These are phyloP conservation scores for Sporothrix euskadiensis DNA, from an alignment of 2,329 filamentous ascomycete genomes.

Conservation along the genomic window DNA sequence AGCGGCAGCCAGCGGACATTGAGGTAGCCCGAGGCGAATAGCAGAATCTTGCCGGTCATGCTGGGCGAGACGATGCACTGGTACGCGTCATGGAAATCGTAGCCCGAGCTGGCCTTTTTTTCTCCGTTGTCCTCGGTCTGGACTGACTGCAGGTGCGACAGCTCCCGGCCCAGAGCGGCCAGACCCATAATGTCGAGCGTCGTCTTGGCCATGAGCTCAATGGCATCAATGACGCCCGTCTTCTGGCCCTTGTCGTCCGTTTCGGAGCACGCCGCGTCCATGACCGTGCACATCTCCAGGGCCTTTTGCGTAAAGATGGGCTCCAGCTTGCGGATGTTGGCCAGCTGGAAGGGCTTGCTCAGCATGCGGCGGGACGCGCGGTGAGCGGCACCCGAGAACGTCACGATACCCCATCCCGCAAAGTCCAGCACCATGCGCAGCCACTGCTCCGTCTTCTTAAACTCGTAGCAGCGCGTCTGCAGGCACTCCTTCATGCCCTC, in stretches of 20 bases:
- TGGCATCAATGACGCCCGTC: slow-evolving; percentile 27
- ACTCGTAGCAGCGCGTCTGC: slow-evolving; percentile 43
- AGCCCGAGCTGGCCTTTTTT: neutral
- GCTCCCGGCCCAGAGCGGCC: slow-evolving; percentile 41
- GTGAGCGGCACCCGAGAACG: slow-evolving; percentile 25
- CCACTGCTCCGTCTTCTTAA: slow-evolving; percentile 36
- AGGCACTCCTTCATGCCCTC: slow-evolving; percentile 43
- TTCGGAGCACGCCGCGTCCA: slow-evolving; percentile 35
- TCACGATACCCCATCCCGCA: slow-evolving; percentile 27
- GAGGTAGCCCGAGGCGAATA: slow-evolving; percentile 25
- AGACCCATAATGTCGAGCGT: slow-evolving; percentile 42
- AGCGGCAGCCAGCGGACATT: slow-evolving; percentile 40
- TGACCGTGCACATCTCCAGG: slow-evolving; percentile 35
- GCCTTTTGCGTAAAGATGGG: slow-evolving; percentile 44
- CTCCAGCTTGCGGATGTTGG: slow-evolving; percentile 43
- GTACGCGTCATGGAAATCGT: slow-evolving; percentile 37
- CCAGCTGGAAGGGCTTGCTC: slow-evolving; percentile 39
- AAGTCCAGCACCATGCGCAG: slow-evolving; percentile 39
- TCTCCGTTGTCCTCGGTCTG: neutral
- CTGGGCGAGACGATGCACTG: slow-evolving; percentile 39
- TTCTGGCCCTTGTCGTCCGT: slow-evolving; percentile 29
- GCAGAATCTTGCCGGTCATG: slow-evolving; percentile 36
- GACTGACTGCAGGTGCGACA: slow-evolving; percentile 36
- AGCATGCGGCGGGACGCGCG: slow-evolving; percentile 31
- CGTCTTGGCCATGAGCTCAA: slow-evolving; percentile 36